phyloP scores from a whole-genome alignment of 305 asterid species.

The Rubia balearica region DNA sequence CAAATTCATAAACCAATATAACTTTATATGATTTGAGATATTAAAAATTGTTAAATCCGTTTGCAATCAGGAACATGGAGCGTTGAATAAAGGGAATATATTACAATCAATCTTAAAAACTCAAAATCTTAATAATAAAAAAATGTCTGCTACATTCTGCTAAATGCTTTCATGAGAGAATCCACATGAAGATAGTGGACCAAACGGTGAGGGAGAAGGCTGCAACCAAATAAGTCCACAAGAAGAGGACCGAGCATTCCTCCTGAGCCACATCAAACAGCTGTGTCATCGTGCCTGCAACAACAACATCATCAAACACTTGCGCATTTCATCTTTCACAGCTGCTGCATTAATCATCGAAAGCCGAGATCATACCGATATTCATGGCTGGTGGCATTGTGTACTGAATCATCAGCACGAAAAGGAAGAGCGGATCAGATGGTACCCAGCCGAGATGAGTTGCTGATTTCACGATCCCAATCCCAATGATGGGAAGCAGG shows the following conservation, averaged over 20 bases:
- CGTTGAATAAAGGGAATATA: not conserved
- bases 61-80: too few species aligned
- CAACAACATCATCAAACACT: not conserved
- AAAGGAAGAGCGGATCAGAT: slow-evolving; percentile 68
- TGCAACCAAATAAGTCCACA: slow-evolving; percentile 80
- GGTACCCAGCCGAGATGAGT: slow-evolving; percentile 60
- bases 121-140: not conserved
- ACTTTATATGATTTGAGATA: too few species aligned
- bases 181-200: slow-evolving; percentile 91
- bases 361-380: slow-evolving; percentile 33
- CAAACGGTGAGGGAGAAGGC: slow-evolving; percentile 70
- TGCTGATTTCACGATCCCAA: slow-evolving; percentile 57
- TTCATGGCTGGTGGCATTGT: slow-evolving; percentile 87
- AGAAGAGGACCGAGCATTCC: slow-evolving; percentile 65
- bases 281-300: slow-evolving; percentile 80
- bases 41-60: too few species aligned
- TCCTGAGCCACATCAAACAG: slow-evolving; percentile 80
- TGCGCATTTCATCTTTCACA: too few species aligned
- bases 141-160: not conserved
- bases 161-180: slow-evolving; percentile 27
- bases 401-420: slow-evolving; percentile 72
- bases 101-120: not conserved
- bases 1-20: too few species aligned
- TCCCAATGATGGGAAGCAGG: slow-evolving; percentile 58
- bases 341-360: too few species aligned